Evolutionary conservation across 2,329 filamentous ascomycete genomes (phyloP), one percentile per base, ranked within the genome.

Genomic region (Nigrospora oryzae): DNA sequence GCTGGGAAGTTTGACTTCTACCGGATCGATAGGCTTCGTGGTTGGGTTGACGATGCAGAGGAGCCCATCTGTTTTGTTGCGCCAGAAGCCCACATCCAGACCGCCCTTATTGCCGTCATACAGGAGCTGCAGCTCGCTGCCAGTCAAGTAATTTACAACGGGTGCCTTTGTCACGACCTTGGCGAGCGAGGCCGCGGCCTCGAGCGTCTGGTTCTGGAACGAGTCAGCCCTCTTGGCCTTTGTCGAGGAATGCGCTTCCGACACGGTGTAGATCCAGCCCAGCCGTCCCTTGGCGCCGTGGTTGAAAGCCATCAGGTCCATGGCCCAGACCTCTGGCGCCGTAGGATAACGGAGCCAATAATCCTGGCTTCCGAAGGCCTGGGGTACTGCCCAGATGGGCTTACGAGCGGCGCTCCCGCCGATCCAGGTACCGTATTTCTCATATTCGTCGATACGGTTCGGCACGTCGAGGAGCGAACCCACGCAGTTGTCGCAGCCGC

Each of bases 401-500:
- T 66, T 66, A 11, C 40, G 30, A 47, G 17, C 15, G n/a, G 43
- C 19, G 62, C 65, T 67, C 7, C 60, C 53, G 2, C 67, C 67
- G 1, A 71, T 57, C 62, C 65, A 68, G 1, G 36, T 11, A 48
- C 71, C 68, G 51, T 72, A 66, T 12, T 34, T 47, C 1, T 51
- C 43, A 17, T 71, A 50, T 40, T 62, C 61, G 43, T 72, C 67
- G 34, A 73, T 53, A 0, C 71, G 62, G 12, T 47, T 39, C 2
- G 64, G 34, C 0, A 82, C 71, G 53, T 83, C 79, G 16, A 67
- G 63, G 15, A 81, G 64, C n/a, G 56, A 57, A 42, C 74, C 75
- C 3, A 58, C 51, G 57, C 79, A 83, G 58, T 77, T 72, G 55
- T 83, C 79, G 58, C 80, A 83, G 10, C 79, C 79, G 60, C 78